A percentile compares a stretch with the other conserved stretches of the same genome.
Evolutionary conservation across 192 early-diverging fungal species (phyloP).

Genomic region (Umbelopsis sp.): DNA sequence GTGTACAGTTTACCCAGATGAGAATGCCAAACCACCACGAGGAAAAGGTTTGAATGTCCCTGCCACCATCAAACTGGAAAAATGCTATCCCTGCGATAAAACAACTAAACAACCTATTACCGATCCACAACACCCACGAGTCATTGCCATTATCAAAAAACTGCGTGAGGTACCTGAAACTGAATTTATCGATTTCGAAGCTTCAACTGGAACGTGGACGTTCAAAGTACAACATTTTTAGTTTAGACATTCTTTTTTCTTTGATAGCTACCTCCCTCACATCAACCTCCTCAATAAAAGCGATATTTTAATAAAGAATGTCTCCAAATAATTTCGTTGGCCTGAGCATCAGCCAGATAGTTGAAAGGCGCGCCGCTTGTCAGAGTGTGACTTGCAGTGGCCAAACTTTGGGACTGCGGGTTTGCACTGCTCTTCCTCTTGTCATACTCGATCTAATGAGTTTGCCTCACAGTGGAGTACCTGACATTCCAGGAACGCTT

Average conservation of each 20-base stretch:
- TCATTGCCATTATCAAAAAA: slow-evolving; percentile 68
- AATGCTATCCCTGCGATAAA: slow-evolving; percentile 88
- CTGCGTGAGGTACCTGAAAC: slow-evolving; percentile 77
- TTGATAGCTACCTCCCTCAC: neutral
- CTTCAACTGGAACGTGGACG: slow-evolving; percentile 82
- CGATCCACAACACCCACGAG: slow-evolving; percentile 68
- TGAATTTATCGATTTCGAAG: slow-evolving; percentile 74
- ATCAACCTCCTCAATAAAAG: neutral
- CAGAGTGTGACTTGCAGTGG: neutral
- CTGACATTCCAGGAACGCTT: slow-evolving; percentile 38
- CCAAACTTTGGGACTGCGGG: neutral
- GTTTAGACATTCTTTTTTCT: neutral
- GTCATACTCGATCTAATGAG: neutral
- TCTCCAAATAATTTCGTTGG: too few relatives aligned
- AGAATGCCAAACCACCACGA: slow-evolving; percentile 72
- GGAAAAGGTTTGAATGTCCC: slow-evolving; percentile 90
- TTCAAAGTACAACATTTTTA: slow-evolving; percentile 89
- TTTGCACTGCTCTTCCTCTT: neutral
- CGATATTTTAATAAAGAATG: neutral
- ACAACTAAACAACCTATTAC: slow-evolving; percentile 65
- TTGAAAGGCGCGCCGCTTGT: too few relatives aligned
- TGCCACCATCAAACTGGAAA: slow-evolving; percentile 74
- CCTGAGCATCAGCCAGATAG: too few relatives aligned
- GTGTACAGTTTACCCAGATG: slow-evolving; percentile 84
- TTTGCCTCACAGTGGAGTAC: slow-evolving; percentile 29